A percentile compares a stretch with the other conserved stretches of the same genome.
These are phyloP conservation scores for Rubia tinctorum DNA, from an alignment of 305 asterid genomes.

Conservation along the genomic window DNA sequence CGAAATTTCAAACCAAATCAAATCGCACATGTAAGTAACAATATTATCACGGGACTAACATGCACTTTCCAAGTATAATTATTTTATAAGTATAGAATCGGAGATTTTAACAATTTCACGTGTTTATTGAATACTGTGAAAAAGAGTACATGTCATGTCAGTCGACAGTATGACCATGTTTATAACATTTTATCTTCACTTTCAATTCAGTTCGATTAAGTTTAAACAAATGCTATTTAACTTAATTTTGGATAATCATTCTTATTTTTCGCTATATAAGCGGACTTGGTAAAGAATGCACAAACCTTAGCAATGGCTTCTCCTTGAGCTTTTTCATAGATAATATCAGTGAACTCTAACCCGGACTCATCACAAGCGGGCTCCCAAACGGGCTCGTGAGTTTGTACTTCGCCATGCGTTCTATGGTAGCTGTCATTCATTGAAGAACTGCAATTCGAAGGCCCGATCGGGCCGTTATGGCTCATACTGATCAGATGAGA, in stretches of 20 bases:
- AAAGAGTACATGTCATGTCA: no score
- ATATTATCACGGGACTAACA: no score
- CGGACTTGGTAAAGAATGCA: not conserved
- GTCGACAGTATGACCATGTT: no score
- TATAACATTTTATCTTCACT: no score
- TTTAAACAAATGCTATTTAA: no score
- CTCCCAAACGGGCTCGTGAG: conserved; percentile 60
- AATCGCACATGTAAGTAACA: not conserved
- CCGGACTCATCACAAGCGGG: conserved; percentile 62
- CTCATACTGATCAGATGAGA: conserved; percentile 16
- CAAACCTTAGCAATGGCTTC: conserved; percentile 93
- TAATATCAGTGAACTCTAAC: conserved; percentile 63
- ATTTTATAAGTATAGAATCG: no score
- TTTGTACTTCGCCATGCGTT: conserved; percentile 72
- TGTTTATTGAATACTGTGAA: no score
- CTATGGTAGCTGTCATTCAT: conserved; percentile 64
- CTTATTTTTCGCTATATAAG: no score
- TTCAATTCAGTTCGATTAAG: no score
- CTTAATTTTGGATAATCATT: no score
- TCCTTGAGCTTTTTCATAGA: conserved; percentile 77
- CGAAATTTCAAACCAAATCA: not conserved
- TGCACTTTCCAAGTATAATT: no score
- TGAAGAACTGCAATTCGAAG: conserved; percentile 55
- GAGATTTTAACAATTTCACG: no score
- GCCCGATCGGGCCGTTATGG: conserved; percentile 20